Evolutionary conservation across 2,329 filamentous ascomycete species (phyloP), one percentile per base, ranked within the genome.

Genomic region (Sclerotinia glacialis): DNA sequence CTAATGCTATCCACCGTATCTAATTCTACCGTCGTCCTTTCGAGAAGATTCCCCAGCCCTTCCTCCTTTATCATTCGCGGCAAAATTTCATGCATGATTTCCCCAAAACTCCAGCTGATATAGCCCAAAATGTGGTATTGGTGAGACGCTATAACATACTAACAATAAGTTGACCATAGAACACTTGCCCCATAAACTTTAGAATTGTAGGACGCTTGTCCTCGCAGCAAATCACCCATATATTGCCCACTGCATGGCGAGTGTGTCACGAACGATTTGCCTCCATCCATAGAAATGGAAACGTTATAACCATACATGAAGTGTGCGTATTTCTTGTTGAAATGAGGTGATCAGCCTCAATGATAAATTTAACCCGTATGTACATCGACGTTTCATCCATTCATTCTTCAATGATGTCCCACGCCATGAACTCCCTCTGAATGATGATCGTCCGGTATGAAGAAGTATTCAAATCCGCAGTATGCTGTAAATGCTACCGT

Each of bases 401-500:
- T 56, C 53, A 49, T 69, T 65, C 73, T 71, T 80, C 80, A 88
- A 78, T 89, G 86, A 77, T 87, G 85, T 67, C 75, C 82, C 66
- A 86, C 82, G 69, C 80, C 82, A 71, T 88, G 84, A 50, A 76
- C 80, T 68, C 67, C 74, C 28, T 80, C 79, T 69, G 80, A 81
- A 71, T 86, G 86, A 73, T 88, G 85, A 70, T 89, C 85, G 70
- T 93, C 89, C 76, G 89, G 85, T 73, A 96, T 77, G 79, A 97
- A 96, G 65, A 96, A 80, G 78, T 95, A 86, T 82, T 99, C 95
- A 79, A 92, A 96, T 68, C 86, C 87, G 78, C 93, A 92, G 82
- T 99, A 99, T 70, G 83, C 89, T 60, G 89, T 87, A 78, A 99
- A 99, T 55, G 94, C 93, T 68, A 95, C 93, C 6, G 90, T 90